Percentiles rank a stretch among this genome's conserved stretches.
phyloP scores from a whole-genome alignment of 2,329 filamentous ascomycete species.

The Xylariaceae sp. region DNA sequence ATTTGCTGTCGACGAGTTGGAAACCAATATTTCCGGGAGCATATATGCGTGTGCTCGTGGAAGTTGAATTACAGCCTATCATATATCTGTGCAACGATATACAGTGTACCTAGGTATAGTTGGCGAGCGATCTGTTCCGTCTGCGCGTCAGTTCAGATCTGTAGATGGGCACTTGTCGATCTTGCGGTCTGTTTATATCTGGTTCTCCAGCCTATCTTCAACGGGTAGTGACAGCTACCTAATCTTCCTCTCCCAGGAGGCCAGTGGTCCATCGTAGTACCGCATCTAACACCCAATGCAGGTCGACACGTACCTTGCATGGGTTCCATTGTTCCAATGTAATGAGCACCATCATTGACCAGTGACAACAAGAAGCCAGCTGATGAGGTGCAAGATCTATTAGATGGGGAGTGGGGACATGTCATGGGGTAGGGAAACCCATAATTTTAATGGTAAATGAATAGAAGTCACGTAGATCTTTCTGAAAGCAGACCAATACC shows the following conservation, averaged over 20 bases:
- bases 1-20: not conserved
- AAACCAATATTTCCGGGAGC: not conserved
- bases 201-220: too few species aligned
- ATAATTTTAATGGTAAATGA: constrained; percentile 17
- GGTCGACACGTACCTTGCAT: constrained; percentile 8
- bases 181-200: not conserved
- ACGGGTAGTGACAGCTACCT: not conserved
- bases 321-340: not conserved
- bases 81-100: too few species aligned
- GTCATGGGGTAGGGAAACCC: constrained; percentile 12
- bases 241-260: too few species aligned
- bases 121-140: constrained; percentile 4
- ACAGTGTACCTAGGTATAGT: too few species aligned
- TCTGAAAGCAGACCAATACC: too few species aligned
- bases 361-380: not conserved
- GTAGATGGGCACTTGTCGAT: constrained; percentile 8
- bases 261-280: too few species aligned
- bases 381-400: constrained; percentile 6
- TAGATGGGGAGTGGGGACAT: constrained; percentile 3
- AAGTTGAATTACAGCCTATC: too few species aligned
- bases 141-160: not conserved
- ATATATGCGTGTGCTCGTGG: too few species aligned
- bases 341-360: constrained; percentile 6
- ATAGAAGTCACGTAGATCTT: too few species aligned
- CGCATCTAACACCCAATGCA: not conserved